Base-by-base conservation (phyloP, 805 yeast genomes). In the Kuraishia capsulata region DNA sequence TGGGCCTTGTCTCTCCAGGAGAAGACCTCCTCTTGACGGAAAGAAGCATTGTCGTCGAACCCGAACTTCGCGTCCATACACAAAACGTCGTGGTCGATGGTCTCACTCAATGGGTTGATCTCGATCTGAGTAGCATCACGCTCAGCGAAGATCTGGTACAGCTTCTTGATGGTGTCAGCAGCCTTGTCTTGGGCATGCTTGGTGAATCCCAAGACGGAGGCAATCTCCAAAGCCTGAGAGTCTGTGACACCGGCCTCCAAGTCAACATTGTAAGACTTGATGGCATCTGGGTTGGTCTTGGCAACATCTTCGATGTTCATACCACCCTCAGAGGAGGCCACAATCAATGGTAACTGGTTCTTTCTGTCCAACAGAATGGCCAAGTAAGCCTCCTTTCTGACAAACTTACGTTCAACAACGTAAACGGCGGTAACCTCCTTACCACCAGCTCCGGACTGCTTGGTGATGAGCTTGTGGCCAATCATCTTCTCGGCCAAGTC, bases 281-380 rank as follows among this genome's bases (percentile, higher is more conserved):
- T 92, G 50, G 95, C 95, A 41, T 76, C 77, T 39, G 99, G 99
- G 63, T 76, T 81, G 52, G 73, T 78, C 50, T 80, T 81, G 44
- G 98, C 99, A 51, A 92, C 97, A 62, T 95, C 96, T 73, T 92
- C 99, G 57, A 92, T 92, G 69, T 92, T 96, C 95, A 92, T 89
- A 72, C 99, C 99, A 71, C 99, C 99, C 69, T 92, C 92, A 46
- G 94, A 71, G 25, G 97, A 88, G 37, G 96, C 96, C 47, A 92
- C 96, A 57, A 92, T 84, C 67, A 92, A 72, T 43, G 97, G 96
- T 50, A 76, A 70, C 67, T 89, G 95, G 49, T 81, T 75, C 51
- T 79, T 75, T 71, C 99, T 87, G 73, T 92, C 97, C 83, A 89
- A 76, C 51, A 92, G 73, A 51, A 92, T 87, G 45, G 97, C 95